Conservation (phyloP, 768 basidiomycete species). For the Asterophora parasitica region DNA sequence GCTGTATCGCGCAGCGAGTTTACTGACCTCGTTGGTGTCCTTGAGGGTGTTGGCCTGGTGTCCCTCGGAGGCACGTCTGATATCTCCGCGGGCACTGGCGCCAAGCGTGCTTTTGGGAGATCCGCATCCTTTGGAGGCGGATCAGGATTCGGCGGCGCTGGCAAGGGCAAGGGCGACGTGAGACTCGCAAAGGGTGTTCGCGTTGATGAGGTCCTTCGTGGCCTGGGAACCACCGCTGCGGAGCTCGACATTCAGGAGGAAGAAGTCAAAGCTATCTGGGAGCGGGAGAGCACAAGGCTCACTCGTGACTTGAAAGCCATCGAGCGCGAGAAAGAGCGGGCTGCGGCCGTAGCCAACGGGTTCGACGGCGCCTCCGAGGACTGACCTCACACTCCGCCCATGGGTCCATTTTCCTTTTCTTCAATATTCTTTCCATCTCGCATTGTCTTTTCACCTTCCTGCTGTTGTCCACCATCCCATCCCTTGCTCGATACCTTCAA, state of each 20-base stretch:
- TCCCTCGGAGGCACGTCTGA: conserved; percentile 15
- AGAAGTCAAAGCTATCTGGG: conserved; percentile 50
- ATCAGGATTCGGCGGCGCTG: conserved; percentile 29
- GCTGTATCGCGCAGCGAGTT: conserved; percentile 76
- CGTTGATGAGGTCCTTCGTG: conserved; percentile 65
- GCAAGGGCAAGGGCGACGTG: conserved; percentile 42
- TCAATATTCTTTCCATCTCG: conserved; percentile 2
- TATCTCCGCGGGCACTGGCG: conserved; percentile 18
- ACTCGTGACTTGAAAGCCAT: conserved; percentile 38
- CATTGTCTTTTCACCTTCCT: conserved; percentile 8
- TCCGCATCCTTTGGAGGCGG: conserved; percentile 51
- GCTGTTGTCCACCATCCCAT: conserved; percentile 4
- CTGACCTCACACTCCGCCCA: conserved; percentile 2
- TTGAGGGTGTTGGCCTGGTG: conserved; percentile 67
- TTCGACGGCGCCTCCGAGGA: conserved; percentile 20
- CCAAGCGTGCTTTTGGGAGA: conserved; percentile 50
- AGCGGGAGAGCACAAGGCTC: conserved; percentile 43
- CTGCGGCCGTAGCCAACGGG: conserved; percentile 6
- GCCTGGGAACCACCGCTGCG: conserved; percentile 46
- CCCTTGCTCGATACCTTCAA: conserved; percentile 3
- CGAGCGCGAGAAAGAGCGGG: conserved; percentile 15
- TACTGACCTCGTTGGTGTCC: conserved; percentile 59
- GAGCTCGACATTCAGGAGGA: conserved; percentile 40
- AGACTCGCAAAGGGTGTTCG: conserved; percentile 59
- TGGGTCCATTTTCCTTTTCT: conserved; percentile 5